Percentiles rank a stretch among this genome's conserved stretches.
These are phyloP conservation scores for Ascochyta fabae DNA, from an alignment of 2,329 filamentous ascomycete genomes.

Conservation along the genomic window DNA sequence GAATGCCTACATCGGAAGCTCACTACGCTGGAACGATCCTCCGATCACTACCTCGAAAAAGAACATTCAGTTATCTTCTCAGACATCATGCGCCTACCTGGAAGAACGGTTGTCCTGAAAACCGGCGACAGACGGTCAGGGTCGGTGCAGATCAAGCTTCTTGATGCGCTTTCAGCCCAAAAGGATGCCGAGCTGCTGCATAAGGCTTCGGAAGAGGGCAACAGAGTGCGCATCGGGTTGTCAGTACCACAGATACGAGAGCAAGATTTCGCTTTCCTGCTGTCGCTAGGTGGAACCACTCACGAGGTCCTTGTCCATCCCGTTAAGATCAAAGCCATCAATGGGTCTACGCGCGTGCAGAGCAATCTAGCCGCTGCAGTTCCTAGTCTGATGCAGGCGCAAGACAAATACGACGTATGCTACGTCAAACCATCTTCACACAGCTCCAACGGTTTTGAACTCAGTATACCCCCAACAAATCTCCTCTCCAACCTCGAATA, in stretches of 20 bases:
- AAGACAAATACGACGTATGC: constrained; percentile 12
- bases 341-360: neutral
- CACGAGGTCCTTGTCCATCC: constrained; percentile 34
- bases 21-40: constrained; percentile 29
- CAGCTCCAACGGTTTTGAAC: constrained; percentile 28
- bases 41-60: constrained; percentile 31
- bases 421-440: constrained; percentile 30
- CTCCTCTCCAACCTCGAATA: constrained; percentile 32
- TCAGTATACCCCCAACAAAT: constrained; percentile 24
- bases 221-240: constrained; percentile 33
- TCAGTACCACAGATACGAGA: constrained; percentile 33
- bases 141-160: constrained; percentile 22
- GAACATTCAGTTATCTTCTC: constrained; percentile 36
- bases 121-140: constrained; percentile 21
- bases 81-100: constrained; percentile 30
- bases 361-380: neutral
- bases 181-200: constrained; percentile 38
- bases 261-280: constrained; percentile 38
- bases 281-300: constrained; percentile 20
- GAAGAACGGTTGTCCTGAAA: constrained; percentile 25
- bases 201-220: constrained; percentile 18
- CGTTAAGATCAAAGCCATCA: constrained; percentile 2
- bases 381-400: constrained; percentile 20
- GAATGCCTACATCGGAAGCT: constrained; percentile 29
- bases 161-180: constrained; percentile 28